A percentile compares a stretch with the other conserved stretches of the same genome.
Conservation (phyloP, 306 rosid species). For the Delonix regia region DNA sequence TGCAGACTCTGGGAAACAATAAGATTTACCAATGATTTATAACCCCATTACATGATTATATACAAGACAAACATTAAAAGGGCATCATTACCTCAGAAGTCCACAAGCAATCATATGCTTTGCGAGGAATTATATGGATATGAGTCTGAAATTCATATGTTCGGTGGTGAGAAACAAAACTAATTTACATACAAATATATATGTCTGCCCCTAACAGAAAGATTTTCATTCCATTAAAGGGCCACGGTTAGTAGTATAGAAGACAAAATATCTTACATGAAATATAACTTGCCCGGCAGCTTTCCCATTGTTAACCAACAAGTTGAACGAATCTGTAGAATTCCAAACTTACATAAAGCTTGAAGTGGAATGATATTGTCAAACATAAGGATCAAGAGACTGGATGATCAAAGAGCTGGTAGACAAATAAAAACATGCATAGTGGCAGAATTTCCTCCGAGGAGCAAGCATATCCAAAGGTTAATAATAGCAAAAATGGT, state of each 20-base stretch:
- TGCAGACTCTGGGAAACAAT: slow-evolving; percentile 59
- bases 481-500: slow-evolving; percentile 20
- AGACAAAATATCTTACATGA: slow-evolving; percentile 66
- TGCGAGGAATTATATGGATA: slow-evolving; percentile 93
- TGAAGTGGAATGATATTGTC: slow-evolving; percentile 4
- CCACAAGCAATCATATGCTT: slow-evolving; percentile 82
- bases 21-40: slow-evolving; percentile 4
- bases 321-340: slow-evolving; percentile 87
- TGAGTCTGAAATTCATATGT: slow-evolving; percentile 74
- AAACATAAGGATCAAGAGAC: slow-evolving; percentile 18
- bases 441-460: slow-evolving; percentile 8
- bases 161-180: background rate
- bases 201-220: background rate
- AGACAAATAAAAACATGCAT: background rate
- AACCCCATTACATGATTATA: slow-evolving; percentile 2
- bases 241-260: background rate
- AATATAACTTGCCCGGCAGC: slow-evolving; percentile 98
- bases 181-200: background rate
- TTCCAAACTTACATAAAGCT: slow-evolving; percentile 37
- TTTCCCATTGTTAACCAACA: slow-evolving; percentile 83
- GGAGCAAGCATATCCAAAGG: background rate
- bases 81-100: slow-evolving; percentile 74
- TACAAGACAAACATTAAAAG: slow-evolving; percentile 6
- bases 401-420: background rate
- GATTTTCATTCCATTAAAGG: background rate